These are phyloP conservation scores for Murraya paniculata DNA, from an alignment of 345 rosid species.

Conservation along the genomic window DNA sequence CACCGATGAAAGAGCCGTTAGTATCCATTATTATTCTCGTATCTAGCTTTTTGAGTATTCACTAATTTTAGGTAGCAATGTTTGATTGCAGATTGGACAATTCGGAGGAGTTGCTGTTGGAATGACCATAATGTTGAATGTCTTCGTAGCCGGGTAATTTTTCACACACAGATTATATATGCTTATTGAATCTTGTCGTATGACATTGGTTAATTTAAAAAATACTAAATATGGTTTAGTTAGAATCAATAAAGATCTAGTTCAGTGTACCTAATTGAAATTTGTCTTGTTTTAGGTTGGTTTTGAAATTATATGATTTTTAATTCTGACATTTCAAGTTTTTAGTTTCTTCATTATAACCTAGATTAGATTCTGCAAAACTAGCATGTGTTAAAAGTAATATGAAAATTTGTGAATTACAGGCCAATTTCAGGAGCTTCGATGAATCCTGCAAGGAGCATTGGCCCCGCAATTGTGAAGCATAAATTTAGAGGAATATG, in stretches of 20 bases:
- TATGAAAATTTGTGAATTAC: neutral
- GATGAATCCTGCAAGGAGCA: constrained; percentile 56
- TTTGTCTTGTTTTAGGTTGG: too few species aligned
- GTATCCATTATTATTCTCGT: neutral
- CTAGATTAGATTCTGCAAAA: too few species aligned
- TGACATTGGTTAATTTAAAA: too few species aligned
- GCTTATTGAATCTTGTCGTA: neutral
- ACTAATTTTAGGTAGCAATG: too few species aligned
- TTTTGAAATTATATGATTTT: too few species aligned
- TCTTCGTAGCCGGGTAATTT: constrained; percentile 56
- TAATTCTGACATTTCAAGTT: too few species aligned
- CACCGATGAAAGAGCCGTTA: constrained; percentile 49
- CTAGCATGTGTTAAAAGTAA: too few species aligned
- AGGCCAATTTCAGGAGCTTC: constrained; percentile 59
- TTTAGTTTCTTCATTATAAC: too few species aligned
- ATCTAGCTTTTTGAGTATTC: neutral
- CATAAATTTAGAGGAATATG: constrained; percentile 35
- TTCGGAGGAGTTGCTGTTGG: constrained; percentile 58
- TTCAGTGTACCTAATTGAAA: too few species aligned
- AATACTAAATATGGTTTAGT: too few species aligned
- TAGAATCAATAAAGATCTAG: too few species aligned
- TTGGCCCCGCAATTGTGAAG: constrained; percentile 47
- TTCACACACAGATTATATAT: neutral
- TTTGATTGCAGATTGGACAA: constrained; percentile 30
- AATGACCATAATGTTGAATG: constrained; percentile 58